Evolutionary conservation across 2,329 filamentous ascomycete genomes (phyloP).

Genomic region (Aotearoamyces nothofagi): DNA sequence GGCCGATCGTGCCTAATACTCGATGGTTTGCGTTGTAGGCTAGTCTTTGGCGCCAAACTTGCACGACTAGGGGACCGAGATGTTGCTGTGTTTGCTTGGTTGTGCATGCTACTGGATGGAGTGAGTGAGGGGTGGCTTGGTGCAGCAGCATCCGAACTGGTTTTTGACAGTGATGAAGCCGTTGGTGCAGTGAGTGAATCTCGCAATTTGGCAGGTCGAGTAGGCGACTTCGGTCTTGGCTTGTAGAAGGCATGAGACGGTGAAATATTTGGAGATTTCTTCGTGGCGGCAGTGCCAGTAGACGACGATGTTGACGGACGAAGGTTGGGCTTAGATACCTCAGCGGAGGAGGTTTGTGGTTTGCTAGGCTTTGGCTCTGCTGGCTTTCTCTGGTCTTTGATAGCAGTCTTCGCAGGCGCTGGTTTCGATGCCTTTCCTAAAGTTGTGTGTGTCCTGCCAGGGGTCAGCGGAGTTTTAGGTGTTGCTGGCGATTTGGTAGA

Average conservation of each 20-base stretch:
- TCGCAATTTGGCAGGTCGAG: conserved; percentile 50
- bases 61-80: conserved; percentile 17
- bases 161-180: conserved; percentile 51
- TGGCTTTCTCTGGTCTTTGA: too few relatives aligned
- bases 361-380: conserved; percentile 17
- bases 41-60: conserved; percentile 8
- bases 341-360: too few relatives aligned
- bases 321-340: too few relatives aligned
- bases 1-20: conserved; percentile 13
- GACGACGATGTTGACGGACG: too few relatives aligned
- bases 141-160: conserved; percentile 23
- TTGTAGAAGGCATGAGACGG: conserved; percentile 39
- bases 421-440: background rate
- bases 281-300: too few relatives aligned
- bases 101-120: conserved; percentile 24
- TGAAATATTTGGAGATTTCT: too few relatives aligned
- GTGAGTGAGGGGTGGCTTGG: conserved; percentile 25
- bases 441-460: conserved; percentile 5
- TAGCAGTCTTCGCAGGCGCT: conserved; percentile 15
- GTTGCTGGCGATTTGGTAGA: conserved; percentile 16
- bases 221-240: conserved; percentile 52
- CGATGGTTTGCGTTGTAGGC: conserved; percentile 13
- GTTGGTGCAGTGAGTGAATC: conserved; percentile 56
- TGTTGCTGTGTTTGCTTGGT: conserved; percentile 19
- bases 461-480: conserved; percentile 24